Conservation (phyloP, 2,329 filamentous ascomycete genomes). For the Colletotrichum sp. region DNA sequence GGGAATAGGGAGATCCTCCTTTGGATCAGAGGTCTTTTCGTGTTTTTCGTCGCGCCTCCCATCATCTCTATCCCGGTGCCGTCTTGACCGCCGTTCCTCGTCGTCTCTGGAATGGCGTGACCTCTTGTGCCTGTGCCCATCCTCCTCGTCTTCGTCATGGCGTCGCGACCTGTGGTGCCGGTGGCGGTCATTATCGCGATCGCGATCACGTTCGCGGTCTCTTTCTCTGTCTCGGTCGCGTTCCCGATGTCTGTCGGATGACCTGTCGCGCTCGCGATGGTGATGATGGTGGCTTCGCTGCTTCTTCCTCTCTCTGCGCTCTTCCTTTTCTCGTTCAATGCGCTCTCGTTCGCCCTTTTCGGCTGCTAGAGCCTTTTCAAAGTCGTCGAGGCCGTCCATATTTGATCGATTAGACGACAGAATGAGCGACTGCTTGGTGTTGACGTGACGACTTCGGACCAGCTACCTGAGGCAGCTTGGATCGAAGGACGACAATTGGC, state of each 20-base stretch:
- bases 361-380: conserved; percentile 77
- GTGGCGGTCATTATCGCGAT: conserved; percentile 29
- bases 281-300: conserved; percentile 51
- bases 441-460: too few species aligned
- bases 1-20: conserved; percentile 55
- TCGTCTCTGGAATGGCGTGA: conserved; percentile 62
- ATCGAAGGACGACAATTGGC: background rate
- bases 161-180: conserved; percentile 39
- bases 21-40: conserved; percentile 49
- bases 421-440: background rate
- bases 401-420: background rate
- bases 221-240: conserved; percentile 21
- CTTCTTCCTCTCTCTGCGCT: conserved; percentile 47
- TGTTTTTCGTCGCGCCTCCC: conserved; percentile 27
- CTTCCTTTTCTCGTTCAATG: conserved; percentile 49
- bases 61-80: conserved; percentile 24
- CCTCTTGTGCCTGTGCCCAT: conserved; percentile 68
- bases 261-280: conserved; percentile 43
- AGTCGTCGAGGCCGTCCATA: conserved; percentile 70
- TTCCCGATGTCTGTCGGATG: conserved; percentile 27
- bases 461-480: background rate
- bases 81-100: conserved; percentile 39
- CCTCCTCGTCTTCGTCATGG: conserved; percentile 51
- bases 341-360: conserved; percentile 62
- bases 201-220: conserved; percentile 31